Conservation (phyloP, 768 basidiomycete genomes). For the Calocybe gangraenosa region DNA sequence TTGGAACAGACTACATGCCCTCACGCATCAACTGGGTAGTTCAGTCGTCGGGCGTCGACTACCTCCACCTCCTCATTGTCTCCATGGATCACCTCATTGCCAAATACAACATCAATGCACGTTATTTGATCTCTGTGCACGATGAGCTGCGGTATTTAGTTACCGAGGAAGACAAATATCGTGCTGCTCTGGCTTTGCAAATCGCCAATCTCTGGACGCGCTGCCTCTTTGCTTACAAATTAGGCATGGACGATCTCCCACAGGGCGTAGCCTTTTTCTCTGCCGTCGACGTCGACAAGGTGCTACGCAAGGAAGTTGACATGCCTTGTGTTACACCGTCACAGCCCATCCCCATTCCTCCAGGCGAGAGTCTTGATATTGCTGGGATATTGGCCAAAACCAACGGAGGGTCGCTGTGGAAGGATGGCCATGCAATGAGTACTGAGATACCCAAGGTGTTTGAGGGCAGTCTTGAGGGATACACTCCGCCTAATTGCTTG, state of each 20-base stretch:
- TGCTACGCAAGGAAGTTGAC: constrained; percentile 92
- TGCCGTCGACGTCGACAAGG: constrained; percentile 87
- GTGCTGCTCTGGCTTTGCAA: constrained; percentile 89
- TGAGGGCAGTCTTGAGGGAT: constrained; percentile 43
- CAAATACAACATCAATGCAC: constrained; percentile 80
- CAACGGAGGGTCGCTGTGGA: constrained; percentile 61
- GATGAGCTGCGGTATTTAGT: constrained; percentile 96
- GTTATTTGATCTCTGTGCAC: constrained; percentile 95
- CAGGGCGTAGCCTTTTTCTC: constrained; percentile 97
- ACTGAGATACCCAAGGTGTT: constrained; percentile 15
- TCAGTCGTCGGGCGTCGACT: constrained; percentile 97
- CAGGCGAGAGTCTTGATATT: constrained; percentile 88
- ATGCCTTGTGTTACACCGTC: constrained; percentile 96
- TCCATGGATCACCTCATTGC: constrained; percentile 86
- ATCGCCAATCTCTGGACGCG: constrained; percentile 96
- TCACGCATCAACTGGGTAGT: constrained; percentile 99
- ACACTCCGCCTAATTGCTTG: constrained; percentile 55
- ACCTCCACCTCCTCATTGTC: constrained; percentile 93
- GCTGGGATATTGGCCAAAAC: constrained; percentile 60
- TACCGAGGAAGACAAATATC: constrained; percentile 81
- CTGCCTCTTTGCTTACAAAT: constrained; percentile 79
- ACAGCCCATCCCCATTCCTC: constrained; percentile 73
- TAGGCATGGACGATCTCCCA: constrained; percentile 96
- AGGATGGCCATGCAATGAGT: constrained; percentile 55
- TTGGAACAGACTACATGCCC: constrained; percentile 87